These are phyloP conservation scores for Coemansia asiatica DNA, from an alignment of 192 early-diverging fungal genomes.

Conservation along the genomic window DNA sequence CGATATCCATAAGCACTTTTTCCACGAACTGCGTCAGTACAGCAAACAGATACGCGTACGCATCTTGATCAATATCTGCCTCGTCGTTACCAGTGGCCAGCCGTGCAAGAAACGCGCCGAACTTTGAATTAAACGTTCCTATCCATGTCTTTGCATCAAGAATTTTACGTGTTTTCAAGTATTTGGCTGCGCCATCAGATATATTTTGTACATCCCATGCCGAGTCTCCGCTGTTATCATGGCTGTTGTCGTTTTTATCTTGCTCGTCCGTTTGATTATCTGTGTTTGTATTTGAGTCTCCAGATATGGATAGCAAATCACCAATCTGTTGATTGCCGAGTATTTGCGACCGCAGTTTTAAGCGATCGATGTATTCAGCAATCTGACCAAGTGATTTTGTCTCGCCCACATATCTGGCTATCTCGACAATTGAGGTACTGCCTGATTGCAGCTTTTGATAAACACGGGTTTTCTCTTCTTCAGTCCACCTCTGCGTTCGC, in stretches of 20 bases:
- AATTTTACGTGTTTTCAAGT: no score
- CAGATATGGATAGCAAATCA: no score
- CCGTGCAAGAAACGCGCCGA: slow-evolving; percentile 9
- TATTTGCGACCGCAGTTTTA: slow-evolving; percentile 26
- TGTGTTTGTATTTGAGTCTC: not conserved
- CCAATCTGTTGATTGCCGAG: not conserved
- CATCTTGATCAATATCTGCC: not conserved
- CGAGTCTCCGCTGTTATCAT: not conserved
- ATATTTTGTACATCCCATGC: not conserved
- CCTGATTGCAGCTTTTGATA: slow-evolving; percentile 18
- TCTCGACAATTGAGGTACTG: slow-evolving; percentile 15
- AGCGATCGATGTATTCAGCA: slow-evolving; percentile 37
- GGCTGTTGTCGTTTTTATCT: not conserved
- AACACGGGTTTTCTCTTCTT: slow-evolving; percentile 34
- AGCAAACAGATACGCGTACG: not conserved
- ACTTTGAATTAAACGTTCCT: slow-evolving; percentile 7
- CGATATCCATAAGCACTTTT: not conserved
- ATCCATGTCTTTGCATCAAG: not conserved
- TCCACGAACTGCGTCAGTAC: not conserved
- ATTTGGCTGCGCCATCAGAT: not conserved
- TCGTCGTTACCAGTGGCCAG: slow-evolving; percentile 10
- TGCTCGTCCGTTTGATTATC: not conserved
- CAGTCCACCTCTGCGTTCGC: slow-evolving; percentile 26
- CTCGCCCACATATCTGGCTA: slow-evolving; percentile 20
- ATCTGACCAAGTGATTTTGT: slow-evolving; percentile 48